These are phyloP conservation scores for Carpinus viminea DNA, from an alignment of 306 rosid genomes.

Conservation along the genomic window DNA sequence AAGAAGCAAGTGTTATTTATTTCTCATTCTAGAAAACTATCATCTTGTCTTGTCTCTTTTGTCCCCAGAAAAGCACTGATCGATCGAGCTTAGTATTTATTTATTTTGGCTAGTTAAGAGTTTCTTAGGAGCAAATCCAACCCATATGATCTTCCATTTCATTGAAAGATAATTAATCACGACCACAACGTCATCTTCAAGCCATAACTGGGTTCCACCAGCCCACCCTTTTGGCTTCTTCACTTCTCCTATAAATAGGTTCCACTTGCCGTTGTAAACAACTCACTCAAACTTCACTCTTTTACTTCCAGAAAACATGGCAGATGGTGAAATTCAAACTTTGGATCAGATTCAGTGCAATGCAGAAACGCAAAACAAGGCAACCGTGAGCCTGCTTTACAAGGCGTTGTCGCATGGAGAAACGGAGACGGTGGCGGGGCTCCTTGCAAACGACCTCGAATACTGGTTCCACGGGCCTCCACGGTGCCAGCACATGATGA, in stretches of 20 bases:
- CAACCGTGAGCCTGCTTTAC: slow-evolving; percentile 55
- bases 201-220: neutral
- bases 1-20: too few relatives aligned
- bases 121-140: slow-evolving; percentile 23
- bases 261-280: neutral
- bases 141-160: slow-evolving; percentile 31
- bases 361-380: slow-evolving; percentile 46
- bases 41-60: too few relatives aligned
- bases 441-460: slow-evolving; percentile 73
- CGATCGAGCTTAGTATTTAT: neutral
- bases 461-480: slow-evolving; percentile 99
- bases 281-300: neutral
- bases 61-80: slow-evolving; percentile 3
- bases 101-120: too few relatives aligned
- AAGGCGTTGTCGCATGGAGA: slow-evolving; percentile 53
- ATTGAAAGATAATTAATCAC: slow-evolving; percentile 23
- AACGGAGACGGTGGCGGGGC: slow-evolving; percentile 38
- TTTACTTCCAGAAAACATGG: neutral
- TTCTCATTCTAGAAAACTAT: too few relatives aligned
- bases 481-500: slow-evolving; percentile 88
- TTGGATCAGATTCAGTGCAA: neutral
- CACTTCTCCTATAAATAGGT: slow-evolving; percentile 43
- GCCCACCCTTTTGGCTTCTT: neutral
- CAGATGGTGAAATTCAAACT: neutral
- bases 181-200: slow-evolving; percentile 32